phyloP scores from a whole-genome alignment of 257 asterid genomes.

The Nicotiana obtusifolia region DNA sequence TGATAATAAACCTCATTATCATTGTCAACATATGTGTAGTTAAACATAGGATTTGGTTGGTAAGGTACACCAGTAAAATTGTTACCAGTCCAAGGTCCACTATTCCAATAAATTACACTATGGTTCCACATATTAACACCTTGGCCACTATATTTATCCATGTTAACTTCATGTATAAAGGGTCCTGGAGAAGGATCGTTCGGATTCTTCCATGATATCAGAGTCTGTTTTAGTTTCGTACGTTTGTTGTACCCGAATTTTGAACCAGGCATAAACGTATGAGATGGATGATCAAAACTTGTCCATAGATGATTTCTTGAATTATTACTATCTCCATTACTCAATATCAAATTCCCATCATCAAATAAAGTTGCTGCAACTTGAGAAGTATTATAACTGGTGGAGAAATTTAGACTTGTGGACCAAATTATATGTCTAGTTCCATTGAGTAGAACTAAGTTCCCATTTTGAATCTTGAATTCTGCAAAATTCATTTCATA shows the following conservation, averaged over 20 bases:
- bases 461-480: background rate
- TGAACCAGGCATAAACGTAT: slow-evolving; percentile 6
- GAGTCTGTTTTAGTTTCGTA: background rate
- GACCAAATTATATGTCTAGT: slow-evolving; percentile 3
- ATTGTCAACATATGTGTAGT: slow-evolving; percentile 8
- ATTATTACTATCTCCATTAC: background rate
- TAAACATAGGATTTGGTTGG: background rate
- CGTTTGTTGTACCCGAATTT: slow-evolving; percentile 2
- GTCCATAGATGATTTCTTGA: background rate
- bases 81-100: slow-evolving; percentile 11
- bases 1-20: slow-evolving; percentile 2
- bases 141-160: background rate
- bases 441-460: slow-evolving; percentile 2
- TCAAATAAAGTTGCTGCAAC: slow-evolving; percentile 1
- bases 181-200: background rate
- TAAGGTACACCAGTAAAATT: slow-evolving; percentile 7
- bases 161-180: background rate
- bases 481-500: slow-evolving; percentile 8
- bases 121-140: slow-evolving; percentile 2
- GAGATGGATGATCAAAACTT: slow-evolving; percentile 7
- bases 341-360: background rate
- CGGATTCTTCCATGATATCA: background rate
- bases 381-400: background rate
- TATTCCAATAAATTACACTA: background rate
- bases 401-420: background rate